These are phyloP conservation scores for Yamadazyma aaseri DNA, from an alignment of 1,139 yeast genomes.

Conservation along the genomic window DNA sequence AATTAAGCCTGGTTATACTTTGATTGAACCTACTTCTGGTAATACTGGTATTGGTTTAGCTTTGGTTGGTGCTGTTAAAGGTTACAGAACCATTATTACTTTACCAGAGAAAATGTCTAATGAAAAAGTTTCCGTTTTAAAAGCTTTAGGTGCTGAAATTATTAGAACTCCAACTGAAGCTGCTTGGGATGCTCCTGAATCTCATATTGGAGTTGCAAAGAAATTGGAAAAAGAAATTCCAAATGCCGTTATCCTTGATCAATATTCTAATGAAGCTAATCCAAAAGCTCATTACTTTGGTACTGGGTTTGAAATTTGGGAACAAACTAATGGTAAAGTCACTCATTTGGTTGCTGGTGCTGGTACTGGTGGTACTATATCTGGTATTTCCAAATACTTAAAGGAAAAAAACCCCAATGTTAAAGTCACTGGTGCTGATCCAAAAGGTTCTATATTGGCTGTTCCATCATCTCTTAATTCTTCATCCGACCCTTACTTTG, in stretches of 20 bases:
- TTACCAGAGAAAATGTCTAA: conserved; percentile 92
- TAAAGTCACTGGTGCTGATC: conserved; percentile 78
- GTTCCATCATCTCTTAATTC: conserved; percentile 73
- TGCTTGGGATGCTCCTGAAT: conserved; percentile 91
- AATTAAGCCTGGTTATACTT: conserved; percentile 81
- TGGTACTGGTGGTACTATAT: conserved; percentile 84
- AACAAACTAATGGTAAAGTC: conserved; percentile 71
- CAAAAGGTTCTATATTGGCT: conserved; percentile 83
- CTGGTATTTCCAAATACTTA: conserved; percentile 75
- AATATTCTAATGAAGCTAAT: conserved; percentile 75
- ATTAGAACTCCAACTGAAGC: conserved; percentile 92
- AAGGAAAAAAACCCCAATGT: conserved; percentile 68
- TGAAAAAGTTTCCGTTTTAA: conserved; percentile 84
- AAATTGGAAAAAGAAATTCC: conserved; percentile 83
- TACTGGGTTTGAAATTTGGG: conserved; percentile 85
- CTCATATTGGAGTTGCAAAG: conserved; percentile 86
- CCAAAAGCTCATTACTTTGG: conserved; percentile 85
- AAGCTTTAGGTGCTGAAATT: conserved; percentile 89
- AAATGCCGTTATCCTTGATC: conserved; percentile 82
- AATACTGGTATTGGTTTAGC: conserved; percentile 90
- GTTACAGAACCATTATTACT: conserved; percentile 85
- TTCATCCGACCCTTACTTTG: conserved; percentile 63
- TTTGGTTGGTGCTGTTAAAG: conserved; percentile 80
- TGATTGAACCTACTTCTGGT: conserved; percentile 90
- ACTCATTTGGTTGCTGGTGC: conserved; percentile 86